Percentiles rank a stretch among this genome's conserved stretches.
These are phyloP conservation scores for Picochlorum costavermella DNA, from an alignment of 139 green algal species.

Conservation along the genomic window DNA sequence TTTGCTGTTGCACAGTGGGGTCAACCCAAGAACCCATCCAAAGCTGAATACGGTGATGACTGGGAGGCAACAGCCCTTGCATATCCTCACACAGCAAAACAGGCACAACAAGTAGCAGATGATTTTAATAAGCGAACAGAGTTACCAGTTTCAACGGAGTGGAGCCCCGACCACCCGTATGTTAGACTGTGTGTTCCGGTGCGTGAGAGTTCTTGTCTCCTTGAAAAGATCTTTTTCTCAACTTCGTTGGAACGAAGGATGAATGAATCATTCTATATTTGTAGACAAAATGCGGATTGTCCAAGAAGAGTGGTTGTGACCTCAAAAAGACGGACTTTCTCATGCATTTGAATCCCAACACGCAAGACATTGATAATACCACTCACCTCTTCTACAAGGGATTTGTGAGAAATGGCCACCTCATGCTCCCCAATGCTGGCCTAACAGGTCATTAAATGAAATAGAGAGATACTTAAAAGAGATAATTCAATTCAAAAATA, in stretches of 20 bases:
- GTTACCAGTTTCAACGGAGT: neutral
- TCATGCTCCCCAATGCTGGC: slow-evolving; percentile 1
- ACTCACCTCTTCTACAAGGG: slow-evolving; percentile 5
- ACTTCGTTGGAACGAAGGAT: no score
- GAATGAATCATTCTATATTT: neutral
- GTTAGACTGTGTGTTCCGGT: slow-evolving; percentile 4
- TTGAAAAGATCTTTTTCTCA: no score
- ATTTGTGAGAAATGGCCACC: neutral
- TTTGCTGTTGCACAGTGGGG: slow-evolving; percentile 3
- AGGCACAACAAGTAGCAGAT: slow-evolving; percentile 3
- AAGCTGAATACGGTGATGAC: slow-evolving; percentile 3
- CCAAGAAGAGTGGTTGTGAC: neutral
- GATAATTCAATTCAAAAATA: neutral
- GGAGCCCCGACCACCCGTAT: neutral
- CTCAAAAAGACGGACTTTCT: slow-evolving; percentile 1
- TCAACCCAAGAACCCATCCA: neutral
- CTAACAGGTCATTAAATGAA: slow-evolving; percentile 1
- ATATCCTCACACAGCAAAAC: neutral
- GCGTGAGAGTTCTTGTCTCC: neutral
- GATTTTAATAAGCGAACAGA: neutral
- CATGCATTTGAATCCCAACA: slow-evolving; percentile 1
- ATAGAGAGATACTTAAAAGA: neutral
- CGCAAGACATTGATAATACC: neutral
- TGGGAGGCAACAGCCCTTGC: neutral
- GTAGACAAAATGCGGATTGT: neutral